phyloP scores from a whole-genome alignment of 208 protist species.

The Pavlovales sp. region DNA sequence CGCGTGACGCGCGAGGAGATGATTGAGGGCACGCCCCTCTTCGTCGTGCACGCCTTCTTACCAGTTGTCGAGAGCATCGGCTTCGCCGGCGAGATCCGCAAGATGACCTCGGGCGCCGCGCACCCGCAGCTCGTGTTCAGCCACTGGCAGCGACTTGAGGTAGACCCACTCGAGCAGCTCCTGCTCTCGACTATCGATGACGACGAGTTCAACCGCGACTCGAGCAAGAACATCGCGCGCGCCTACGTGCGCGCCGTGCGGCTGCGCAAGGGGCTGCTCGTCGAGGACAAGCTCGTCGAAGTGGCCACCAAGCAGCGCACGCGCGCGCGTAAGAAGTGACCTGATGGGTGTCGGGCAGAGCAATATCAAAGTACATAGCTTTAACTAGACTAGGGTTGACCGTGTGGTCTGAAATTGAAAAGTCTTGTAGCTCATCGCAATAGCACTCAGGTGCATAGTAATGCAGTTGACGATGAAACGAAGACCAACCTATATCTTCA shows the following conservation, averaged over 20 bases:
- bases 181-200: constrained; percentile 92
- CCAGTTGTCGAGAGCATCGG: constrained; percentile 95
- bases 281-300: constrained; percentile 76
- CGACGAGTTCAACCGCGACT: constrained; percentile 69
- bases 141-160: constrained; percentile 48
- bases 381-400: no score
- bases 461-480: no score
- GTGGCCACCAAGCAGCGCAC: constrained; percentile 77
- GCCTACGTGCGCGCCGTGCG: constrained; percentile 71
- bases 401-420: no score
- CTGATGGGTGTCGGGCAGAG: no score
- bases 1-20: constrained; percentile 87
- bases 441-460: no score
- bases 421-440: no score
- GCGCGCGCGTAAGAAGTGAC: constrained; percentile 64
- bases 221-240: constrained; percentile 64
- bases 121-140: constrained; percentile 88
- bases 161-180: constrained; percentile 79
- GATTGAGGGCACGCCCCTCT: constrained; percentile 88
- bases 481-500: no score
- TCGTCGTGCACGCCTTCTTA: constrained; percentile 85
- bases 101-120: constrained; percentile 87
- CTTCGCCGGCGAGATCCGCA: constrained; percentile 78
- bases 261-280: constrained; percentile 71
- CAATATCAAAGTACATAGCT: no score